Evolutionary conservation across 768 basidiomycete genomes (phyloP), one percentile per base, ranked within the genome.

Genomic region (Rickenella mellea): DNA sequence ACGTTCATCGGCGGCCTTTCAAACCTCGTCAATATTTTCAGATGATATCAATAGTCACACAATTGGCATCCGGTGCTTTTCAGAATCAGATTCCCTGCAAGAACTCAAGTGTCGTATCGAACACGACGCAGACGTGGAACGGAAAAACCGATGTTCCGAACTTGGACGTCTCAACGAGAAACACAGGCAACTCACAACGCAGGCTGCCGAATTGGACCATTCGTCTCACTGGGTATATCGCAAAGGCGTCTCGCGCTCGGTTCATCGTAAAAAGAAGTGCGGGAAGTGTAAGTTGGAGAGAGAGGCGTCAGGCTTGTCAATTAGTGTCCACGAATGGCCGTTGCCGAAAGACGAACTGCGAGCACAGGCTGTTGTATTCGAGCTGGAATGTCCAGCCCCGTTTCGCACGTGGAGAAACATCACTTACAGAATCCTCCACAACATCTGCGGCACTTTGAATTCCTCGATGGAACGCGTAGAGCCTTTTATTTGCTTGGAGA

Each of bases 291-390:
- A 7, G 0, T 45, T 58, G 14, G 20, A 50, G 15, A 17, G 10
- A 1, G 5, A 49, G 35, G 55, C 59, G 0, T 5, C 26, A 0
- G 4, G 0, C 0, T 47, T 70, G 51, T 2, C 4, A 0, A 71
- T 74, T 19, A 0, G 20, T 1, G 48, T 67, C 4, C 57, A 69
- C 27, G 74, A 75, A 40, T 71, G 70, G 71, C 74, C 73, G 0
- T 48, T 75, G 28, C 70, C 73, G 0, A 24, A 39, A 1, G 32
- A 48, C 9, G 17, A 14, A 5, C 10, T 51, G 4, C 22, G 42
- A 6, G 58, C 59, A 0, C 52, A 63, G 39, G 49, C 49, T 0
- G 56, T 63, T 12, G 51, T 73, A 1, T 75, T 74, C 39, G 70
- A 74, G 44, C 45, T 72, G 2, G 43, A 49, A 8, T 61, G 61